Conservation (phyloP, 441 rosid species). For the Isatis lusitanica region DNA sequence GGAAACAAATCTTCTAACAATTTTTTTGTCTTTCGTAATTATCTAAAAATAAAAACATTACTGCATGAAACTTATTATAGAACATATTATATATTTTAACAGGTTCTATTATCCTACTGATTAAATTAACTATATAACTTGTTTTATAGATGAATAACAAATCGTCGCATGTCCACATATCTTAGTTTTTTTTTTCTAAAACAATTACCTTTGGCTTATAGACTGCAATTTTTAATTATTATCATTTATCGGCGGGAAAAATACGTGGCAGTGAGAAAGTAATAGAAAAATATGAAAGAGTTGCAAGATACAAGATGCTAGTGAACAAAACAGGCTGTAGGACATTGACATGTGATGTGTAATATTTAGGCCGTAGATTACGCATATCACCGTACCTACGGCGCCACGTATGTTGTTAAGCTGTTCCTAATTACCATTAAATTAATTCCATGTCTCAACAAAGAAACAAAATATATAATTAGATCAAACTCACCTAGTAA, state of each 20-base stretch:
- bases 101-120: background rate
- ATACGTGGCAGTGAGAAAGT: slow-evolving; percentile 14
- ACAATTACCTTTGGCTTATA: background rate
- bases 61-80: background rate
- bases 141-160: background rate
- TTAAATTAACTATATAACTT: background rate
- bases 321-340: slow-evolving; percentile 30
- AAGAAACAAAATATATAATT: background rate
- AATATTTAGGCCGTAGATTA: slow-evolving; percentile 26
- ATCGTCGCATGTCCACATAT: background rate
- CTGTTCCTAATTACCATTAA: slow-evolving; percentile 16
- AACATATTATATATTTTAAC: background rate
- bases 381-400: slow-evolving; percentile 20
- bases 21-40: background rate
- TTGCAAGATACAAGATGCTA: background rate
- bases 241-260: slow-evolving; percentile 10
- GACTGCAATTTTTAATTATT: background rate
- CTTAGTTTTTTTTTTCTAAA: background rate
- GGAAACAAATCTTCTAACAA: background rate
- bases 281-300: background rate
- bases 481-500: slow-evolving; percentile 5
- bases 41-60: background rate
- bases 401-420: slow-evolving; percentile 33
- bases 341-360: slow-evolving; percentile 28
- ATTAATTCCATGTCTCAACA: background rate